Conservation (phyloP, 352 stramenopile genomes). For the Globisporangium canariense region DNA sequence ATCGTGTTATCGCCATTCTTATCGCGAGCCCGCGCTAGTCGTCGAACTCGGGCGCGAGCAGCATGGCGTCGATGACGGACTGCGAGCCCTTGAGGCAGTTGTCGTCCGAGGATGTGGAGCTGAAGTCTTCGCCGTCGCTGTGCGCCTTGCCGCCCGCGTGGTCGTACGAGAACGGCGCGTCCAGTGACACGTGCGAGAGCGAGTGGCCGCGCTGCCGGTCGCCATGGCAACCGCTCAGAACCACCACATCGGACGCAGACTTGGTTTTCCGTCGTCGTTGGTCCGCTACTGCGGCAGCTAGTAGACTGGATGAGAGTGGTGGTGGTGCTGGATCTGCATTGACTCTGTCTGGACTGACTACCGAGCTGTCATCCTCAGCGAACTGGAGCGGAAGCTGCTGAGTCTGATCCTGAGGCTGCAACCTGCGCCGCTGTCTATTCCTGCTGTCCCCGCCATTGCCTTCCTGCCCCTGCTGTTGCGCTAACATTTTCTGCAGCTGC, state of each 20-base stretch:
- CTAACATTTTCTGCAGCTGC: constrained; percentile 4
- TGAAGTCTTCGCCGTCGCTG: constrained; percentile 44
- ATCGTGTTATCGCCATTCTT: too few species aligned
- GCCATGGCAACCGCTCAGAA: too few species aligned
- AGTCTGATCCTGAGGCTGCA: too few species aligned
- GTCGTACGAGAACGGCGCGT: constrained; percentile 14
- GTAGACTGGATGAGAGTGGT: too few species aligned
- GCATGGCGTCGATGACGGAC: constrained; percentile 14
- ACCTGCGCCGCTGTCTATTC: neutral
- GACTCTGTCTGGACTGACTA: too few species aligned
- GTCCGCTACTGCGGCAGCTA: too few species aligned
- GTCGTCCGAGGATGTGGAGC: constrained; percentile 34
- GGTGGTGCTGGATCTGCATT: too few species aligned
- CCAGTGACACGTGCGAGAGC: constrained; percentile 32
- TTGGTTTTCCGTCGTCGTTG: neutral
- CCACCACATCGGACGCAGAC: too few species aligned
- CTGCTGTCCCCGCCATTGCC: neutral
- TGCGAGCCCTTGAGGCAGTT: constrained; percentile 21
- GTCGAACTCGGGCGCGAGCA: constrained; percentile 11
- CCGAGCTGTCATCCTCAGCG: too few species aligned
- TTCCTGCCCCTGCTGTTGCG: neutral
- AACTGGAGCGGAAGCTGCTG: too few species aligned
- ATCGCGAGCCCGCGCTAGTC: neutral
- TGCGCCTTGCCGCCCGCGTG: constrained; percentile 25
- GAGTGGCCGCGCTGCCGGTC: constrained; percentile 31